Base-by-base conservation (phyloP, 1,284 basidiomycete species). In the Exsudoporus floridanus region DNA sequence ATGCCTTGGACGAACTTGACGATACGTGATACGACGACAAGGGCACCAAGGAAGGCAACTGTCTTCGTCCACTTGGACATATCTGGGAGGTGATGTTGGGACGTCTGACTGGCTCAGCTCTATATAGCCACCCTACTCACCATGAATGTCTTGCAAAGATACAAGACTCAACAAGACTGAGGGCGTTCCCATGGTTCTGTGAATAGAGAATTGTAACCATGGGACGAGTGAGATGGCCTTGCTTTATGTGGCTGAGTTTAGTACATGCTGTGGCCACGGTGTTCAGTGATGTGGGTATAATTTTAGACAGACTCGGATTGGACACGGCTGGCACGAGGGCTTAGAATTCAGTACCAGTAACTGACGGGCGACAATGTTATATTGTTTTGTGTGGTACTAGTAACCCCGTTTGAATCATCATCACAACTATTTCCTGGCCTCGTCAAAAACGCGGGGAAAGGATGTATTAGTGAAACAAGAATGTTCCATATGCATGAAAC, bases 1-100 rank as follows among this genome's bases (percentile, higher is more conserved):
- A 8, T 28, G 61, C 61, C 52, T 59, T 54, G 42, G 16, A 46
- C 21, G 23, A 62, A 14, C 45, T 60, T 62, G 21, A 62, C n/a
- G 35, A 52, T 5, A 9, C 50, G 16, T 0, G 62, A 67, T 19
- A 50, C 18, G 10, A 56, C 31, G 39, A 59, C n/a, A 27, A 46
- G 39, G n/a, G 40, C 25, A 28, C 39, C 40, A 30, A 46, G 25
- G 27, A 46, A 7, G 18, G 18, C 18, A 8, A 46, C 7, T n/a
- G 12, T 18, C n/a, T 9, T 19, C 1, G 12, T 8, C 45, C 39
- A 46, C n/a, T n/a, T n/a, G n/a, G n/a, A n/a, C n/a, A n/a, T n/a
- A 21, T 30, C 46, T 47, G 19, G 7, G 25, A 12, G 4, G 16
- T 3, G 3, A 5, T n/a, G 14, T 46, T 21, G 7, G 42, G 21